A percentile compares a stretch with the other conserved stretches of the same genome.
These are phyloP conservation scores for Lepiota brunneoincarnata DNA, from an alignment of 768 basidiomycete genomes.

Conservation along the genomic window DNA sequence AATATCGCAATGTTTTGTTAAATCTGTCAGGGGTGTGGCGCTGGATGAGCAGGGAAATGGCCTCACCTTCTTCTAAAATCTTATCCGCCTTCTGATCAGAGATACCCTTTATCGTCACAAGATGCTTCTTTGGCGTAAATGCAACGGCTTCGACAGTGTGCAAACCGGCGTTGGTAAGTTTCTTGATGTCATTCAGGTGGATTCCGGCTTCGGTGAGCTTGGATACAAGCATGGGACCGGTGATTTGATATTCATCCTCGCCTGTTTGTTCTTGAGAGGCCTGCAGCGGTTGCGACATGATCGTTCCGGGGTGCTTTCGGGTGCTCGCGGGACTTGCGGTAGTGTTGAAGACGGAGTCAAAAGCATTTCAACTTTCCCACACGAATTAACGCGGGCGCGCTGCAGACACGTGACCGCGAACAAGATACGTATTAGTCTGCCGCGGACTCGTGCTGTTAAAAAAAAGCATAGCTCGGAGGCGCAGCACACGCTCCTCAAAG, in stretches of 20 bases:
- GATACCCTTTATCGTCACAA: constrained; percentile 92
- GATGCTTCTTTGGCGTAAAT: constrained; percentile 92
- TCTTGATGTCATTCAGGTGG: constrained; percentile 89
- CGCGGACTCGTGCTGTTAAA: too few relatives aligned
- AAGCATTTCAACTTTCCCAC: constrained; percentile 21
- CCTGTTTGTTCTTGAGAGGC: constrained; percentile 40
- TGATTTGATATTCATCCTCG: constrained; percentile 56
- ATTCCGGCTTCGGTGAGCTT: constrained; percentile 91
- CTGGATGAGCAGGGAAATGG: constrained; percentile 2
- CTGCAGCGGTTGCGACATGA: constrained; percentile 59
- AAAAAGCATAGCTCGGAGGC: too few relatives aligned
- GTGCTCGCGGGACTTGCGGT: constrained; percentile 1
- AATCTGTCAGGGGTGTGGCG: not conserved
- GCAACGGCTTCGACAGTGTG: constrained; percentile 95
- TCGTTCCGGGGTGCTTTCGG: not conserved
- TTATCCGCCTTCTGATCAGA: constrained; percentile 97
- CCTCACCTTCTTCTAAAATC: constrained; percentile 84
- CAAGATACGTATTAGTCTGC: too few relatives aligned
- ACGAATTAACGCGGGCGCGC: constrained; percentile 26
- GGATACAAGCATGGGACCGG: constrained; percentile 80
- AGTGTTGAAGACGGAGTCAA: constrained; percentile 12
- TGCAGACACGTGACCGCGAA: constrained; percentile 26
- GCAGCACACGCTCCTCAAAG: too few relatives aligned
- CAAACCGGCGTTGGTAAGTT: constrained; percentile 86
- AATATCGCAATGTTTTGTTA: not conserved